These are phyloP conservation scores for Nyssa sinensis DNA, from an alignment of 148 eudicot genomes.

Conservation along the genomic window DNA sequence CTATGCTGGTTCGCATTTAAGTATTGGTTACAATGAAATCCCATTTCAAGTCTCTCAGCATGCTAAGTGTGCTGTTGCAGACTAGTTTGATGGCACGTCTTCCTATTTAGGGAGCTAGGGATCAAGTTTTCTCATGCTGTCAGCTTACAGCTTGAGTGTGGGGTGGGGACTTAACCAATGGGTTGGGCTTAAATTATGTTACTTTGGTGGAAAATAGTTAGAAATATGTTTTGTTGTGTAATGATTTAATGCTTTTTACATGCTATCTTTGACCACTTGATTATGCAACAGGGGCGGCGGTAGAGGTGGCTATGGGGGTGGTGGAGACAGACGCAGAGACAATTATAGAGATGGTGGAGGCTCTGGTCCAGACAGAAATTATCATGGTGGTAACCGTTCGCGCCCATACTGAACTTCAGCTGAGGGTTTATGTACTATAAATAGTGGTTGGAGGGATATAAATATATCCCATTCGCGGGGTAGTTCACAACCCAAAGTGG, in stretches of 20 bases:
- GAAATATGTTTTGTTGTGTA: conserved; percentile 1
- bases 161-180: too few relatives aligned
- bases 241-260: conserved; percentile 7
- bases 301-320: conserved; percentile 52
- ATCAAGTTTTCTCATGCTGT: not conserved
- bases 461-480: conserved; percentile 40
- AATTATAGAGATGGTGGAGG: conserved; percentile 60
- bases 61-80: too few relatives aligned
- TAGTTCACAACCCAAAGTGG: conserved; percentile 61
- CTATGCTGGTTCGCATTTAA: too few relatives aligned
- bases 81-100: not conserved
- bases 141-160: too few relatives aligned
- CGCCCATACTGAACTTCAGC: conserved; percentile 67
- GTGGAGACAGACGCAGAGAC: conserved; percentile 65
- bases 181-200: not conserved
- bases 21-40: too few relatives aligned
- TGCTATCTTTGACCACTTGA: conserved; percentile 4
- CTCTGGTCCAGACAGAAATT: conserved; percentile 76
- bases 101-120: not conserved
- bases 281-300: conserved; percentile 56
- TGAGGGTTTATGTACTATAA: conserved; percentile 43
- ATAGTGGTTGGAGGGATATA: conserved; percentile 43
- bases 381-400: conserved; percentile 75
- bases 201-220: conserved; percentile 17
- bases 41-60: too few relatives aligned